A percentile compares a stretch with the other conserved stretches of the same genome.
These are phyloP conservation scores for Prosopis cineraria DNA, from an alignment of 306 rosid genomes.

Conservation along the genomic window DNA sequence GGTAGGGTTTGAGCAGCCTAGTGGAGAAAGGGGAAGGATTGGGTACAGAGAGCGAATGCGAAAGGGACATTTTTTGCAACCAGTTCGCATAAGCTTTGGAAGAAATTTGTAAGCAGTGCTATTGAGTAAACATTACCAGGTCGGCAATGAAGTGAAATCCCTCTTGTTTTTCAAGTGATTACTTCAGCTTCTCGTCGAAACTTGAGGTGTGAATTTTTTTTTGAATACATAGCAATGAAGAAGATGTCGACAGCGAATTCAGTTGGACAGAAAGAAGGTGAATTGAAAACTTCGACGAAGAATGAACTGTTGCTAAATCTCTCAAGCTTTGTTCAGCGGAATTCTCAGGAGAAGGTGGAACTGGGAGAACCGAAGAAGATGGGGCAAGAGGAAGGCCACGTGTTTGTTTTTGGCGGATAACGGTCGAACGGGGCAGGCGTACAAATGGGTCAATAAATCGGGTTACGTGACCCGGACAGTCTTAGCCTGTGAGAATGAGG, in stretches of 20 bases:
- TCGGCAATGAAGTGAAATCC: not conserved
- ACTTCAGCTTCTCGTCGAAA: not conserved
- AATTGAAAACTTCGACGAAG: not conserved
- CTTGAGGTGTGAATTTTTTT: not conserved
- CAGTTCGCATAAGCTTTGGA: constrained; percentile 37
- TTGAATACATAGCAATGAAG: not conserved
- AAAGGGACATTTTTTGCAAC: constrained; percentile 54
- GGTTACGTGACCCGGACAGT: constrained; percentile 31
- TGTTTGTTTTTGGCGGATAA: constrained; percentile 64
- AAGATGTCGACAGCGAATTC: constrained; percentile 1
- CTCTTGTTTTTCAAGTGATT: not conserved
- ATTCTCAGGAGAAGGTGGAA: constrained; percentile 30
- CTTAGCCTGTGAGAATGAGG: not conserved
- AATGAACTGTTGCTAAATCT: not conserved
- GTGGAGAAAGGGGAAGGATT: constrained; percentile 49
- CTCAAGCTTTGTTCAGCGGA: not conserved
- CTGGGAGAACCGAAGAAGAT: too few species aligned
- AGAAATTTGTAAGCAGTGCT: not conserved
- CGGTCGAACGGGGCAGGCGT: constrained; percentile 13
- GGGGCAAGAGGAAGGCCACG: constrained; percentile 59
- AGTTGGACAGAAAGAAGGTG: not conserved
- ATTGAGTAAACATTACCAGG: not conserved
- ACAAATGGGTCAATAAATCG: constrained; percentile 1
- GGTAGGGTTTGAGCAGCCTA: constrained; percentile 39
- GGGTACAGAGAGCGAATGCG: constrained; percentile 52